Percentiles rank a stretch among this genome's conserved stretches.
These are phyloP conservation scores for Talaromyces albobiverticillius DNA, from an alignment of 2,329 filamentous ascomycete species.

Conservation along the genomic window DNA sequence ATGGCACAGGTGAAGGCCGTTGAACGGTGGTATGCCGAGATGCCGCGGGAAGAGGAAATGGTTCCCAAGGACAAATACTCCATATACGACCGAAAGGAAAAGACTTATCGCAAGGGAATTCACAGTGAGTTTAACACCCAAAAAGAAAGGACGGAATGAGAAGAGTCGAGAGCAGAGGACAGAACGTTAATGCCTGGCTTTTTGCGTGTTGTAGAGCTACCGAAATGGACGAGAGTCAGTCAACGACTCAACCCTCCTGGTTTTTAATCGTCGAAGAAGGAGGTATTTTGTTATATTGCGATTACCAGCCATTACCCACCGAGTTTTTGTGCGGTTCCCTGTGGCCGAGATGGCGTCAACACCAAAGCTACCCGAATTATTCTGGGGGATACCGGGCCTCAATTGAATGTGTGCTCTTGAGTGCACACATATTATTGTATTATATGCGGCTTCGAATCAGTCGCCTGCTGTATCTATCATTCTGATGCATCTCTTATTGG, in stretches of 20 bases:
- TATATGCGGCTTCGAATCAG: slow-evolving; percentile 4
- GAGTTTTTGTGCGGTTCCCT: neutral
- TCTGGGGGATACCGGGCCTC: neutral
- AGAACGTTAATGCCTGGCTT: slow-evolving; percentile 6
- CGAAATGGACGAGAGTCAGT: slow-evolving; percentile 93
- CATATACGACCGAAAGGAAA: slow-evolving; percentile 94
- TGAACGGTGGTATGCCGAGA: slow-evolving; percentile 89
- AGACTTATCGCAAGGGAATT: slow-evolving; percentile 93
- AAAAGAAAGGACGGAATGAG: neutral
- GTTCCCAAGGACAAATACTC: slow-evolving; percentile 95
- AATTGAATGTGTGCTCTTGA: neutral
- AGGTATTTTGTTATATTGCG: neutral
- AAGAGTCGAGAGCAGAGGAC: neutral
- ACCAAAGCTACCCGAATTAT: neutral
- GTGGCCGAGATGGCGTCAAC: neutral
- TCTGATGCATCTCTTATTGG: slow-evolving; percentile 6
- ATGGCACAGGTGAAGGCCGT: slow-evolving; percentile 70
- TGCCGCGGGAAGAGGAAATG: slow-evolving; percentile 97
- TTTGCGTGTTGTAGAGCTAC: slow-evolving; percentile 57
- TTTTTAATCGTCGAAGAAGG: slow-evolving; percentile 60
- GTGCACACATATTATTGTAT: neutral
- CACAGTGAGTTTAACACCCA: slow-evolving; percentile 69
- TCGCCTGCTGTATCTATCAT: neutral
- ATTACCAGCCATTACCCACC: neutral
- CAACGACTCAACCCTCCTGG: slow-evolving; percentile 92